Evolutionary conservation across 1,284 basidiomycete species (phyloP), one percentile per base, ranked within the genome.

Genomic region (Anthracocystis setariae): DNA sequence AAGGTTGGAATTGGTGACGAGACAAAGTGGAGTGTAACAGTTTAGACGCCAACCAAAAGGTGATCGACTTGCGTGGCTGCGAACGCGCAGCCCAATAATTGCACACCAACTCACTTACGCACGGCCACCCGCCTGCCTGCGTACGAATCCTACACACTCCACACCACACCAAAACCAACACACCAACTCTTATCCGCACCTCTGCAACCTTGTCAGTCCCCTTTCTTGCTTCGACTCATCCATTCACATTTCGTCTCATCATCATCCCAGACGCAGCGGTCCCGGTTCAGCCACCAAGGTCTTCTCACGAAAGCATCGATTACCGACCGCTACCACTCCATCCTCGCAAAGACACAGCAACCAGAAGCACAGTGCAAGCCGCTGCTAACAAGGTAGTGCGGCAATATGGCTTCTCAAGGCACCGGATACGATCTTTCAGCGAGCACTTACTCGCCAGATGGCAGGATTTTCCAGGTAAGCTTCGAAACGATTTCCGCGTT

Each of bases 361-460:
- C n/a, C n/a, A n/a, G n/a, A n/a, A n/a, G n/a, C n/a, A n/a, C n/a
- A n/a, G n/a, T n/a, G n/a, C n/a, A n/a, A n/a, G n/a, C n/a, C n/a
- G n/a, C n/a, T n/a, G n/a, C n/a, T n/a, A n/a, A n/a, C n/a, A n/a
- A n/a, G n/a, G n/a, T n/a, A n/a, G n/a, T n/a, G n/a, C n/a, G n/a
- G n/a, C 24, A 51, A 51, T 8, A 96, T 96, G 93, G 94, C 94
- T 56, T 96, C 94, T 53, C 97, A 97, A 81, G 94, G 94, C 67
- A 97, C 94, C 76, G 95, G 95, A 58, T 98, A 98, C 86, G 95
- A 98, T 87, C 90, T 98, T 64, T 97, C 94, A 59, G 92, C 95
- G 45, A 95, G 93, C 81, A 98, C 95, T 47, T 98, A 98, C 87
- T 97, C 94, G 38, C 95, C 95, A 61, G 95, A 98, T 85, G 95